Evolutionary conservation across 805 yeast species (phyloP), one percentile per base, ranked within the genome.

Genomic region (Lipomyces spencermartinsiae): DNA sequence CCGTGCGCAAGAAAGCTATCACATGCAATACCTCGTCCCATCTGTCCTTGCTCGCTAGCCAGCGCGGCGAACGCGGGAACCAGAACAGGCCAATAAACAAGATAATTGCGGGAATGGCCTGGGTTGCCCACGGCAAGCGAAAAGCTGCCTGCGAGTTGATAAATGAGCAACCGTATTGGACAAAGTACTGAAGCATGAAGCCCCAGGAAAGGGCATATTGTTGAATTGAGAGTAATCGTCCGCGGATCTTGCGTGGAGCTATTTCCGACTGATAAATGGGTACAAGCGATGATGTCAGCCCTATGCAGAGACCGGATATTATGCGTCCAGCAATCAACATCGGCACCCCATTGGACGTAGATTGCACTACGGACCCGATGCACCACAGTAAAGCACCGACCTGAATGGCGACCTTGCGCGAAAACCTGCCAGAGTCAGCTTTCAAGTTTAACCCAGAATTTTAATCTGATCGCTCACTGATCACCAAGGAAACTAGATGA

Each of bases 201-300:
- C 54, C 54, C 19, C 9, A 49, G 54, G 10, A 0, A 8, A 49
- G 91, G 10, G 96, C 96, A 0, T 94, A 88, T 78, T 91, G 92
- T 76, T 92, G 95, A 37, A 91, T 89, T 75, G 96, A 91, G 3
- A 93, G 96, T 63, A 92, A 81, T 74, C 86, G 85, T 1, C 97
- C 97, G 75, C 97, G 83, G 73, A 89, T 90, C 74, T 90, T 90
- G 31, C 92, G 89, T 0, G 97, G 97, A 5, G 93, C 86, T 60
- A 92, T 91, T 76, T 92, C 97, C 61, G 93, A 87, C 76, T 91
- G 97, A 78, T 91, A 92, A 59, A 91, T 87, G 0, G 97, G 97
- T 8, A 92, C 93, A 70, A 92, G 88, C 4, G 95, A 88, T 33
- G 93, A 87, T 59, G 92, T 80, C 60, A 92, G 79, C 2, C 97